Evolutionary conservation across 2,329 filamentous ascomycete species (phyloP), one percentile per base, ranked within the genome.

Genomic region (Rhynchosporium agropyri): DNA sequence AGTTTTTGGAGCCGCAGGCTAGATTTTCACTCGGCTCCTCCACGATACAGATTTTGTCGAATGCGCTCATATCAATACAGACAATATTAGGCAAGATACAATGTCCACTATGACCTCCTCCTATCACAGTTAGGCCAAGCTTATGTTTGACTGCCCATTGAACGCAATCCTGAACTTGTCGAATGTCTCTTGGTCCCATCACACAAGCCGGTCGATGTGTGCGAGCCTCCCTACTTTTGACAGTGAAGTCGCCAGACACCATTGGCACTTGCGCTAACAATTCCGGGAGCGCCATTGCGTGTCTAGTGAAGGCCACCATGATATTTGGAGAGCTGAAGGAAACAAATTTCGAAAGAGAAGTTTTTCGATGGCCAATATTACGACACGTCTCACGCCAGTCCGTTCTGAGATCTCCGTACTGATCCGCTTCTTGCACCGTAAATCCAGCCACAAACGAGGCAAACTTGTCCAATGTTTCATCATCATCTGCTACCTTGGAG

Each of bases 21-120:
- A 20, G 8, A 8, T 20, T n/a, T 4, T 46, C 3, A 26, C 0
- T 46, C 10, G n/a, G n/a, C n/a, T 46, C 5, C n/a, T 46, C n/a
- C 3, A 80, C 26, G 65, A 86, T 71, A 46, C 83, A 73, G 46
- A 87, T 69, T 67, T 79, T 67, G 61, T 83, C 59, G 72, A 89
- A 87, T 12, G 78, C 78, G 12, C 75, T 58, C 84, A 89, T 87
- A 64, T 88, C 83, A 29, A 89, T 68, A 0, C 84, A 70, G 46
- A 87, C 80, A 15, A 84, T 77, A 58, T 80, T 78, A 2, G 81
- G 72, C 78, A 74, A 75, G 49, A 84, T 66, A 71, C 84, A 88
- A 57, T 89, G 83, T 6, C 79, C 82, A 67, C 85, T 84, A 68
- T 89, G 85, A 13, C 86, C 77, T 0, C 86, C 85, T 6, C 84